Evolutionary conservation across 2,329 filamentous ascomycete genomes (phyloP), one percentile per base, ranked within the genome.

Genomic region (Mariannaea elegans): DNA sequence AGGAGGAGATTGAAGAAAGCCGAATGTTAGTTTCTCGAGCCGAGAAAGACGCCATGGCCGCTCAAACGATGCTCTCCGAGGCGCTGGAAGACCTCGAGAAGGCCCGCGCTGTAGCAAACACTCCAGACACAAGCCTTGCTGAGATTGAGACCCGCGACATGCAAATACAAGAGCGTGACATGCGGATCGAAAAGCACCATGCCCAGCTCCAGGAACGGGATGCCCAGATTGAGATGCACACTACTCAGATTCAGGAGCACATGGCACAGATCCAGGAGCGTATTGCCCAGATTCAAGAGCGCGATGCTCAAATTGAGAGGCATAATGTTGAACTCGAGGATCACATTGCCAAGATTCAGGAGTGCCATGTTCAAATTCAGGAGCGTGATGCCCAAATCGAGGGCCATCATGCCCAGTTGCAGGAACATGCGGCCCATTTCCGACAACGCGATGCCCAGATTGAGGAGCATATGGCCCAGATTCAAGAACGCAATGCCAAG

Each of bases 1-100:
- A 82, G 52, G 82, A 84, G 14, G 84, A 89, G 65, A 72, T 91
- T 7, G 81, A 86, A 32, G 77, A 79, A 56, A 74, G 72, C 38
- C 76, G 71, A 53, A 31, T 72, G 18, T 71, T 76, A 7, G 58
- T 80, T 13, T 71, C 73, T 62, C 73, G 71, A 27, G 76, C 76
- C 6, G 78, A 80, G 55, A 73, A 73, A 58, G 76, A 80, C 23
- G 73, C 72, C 36, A 71, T 67, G 59, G 72, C 73, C 13, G 74
- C 78, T 2, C 82, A 84, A 58, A 74, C 75, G n/a, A 79, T 85
- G 75, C 78, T 87, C 7, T 77, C 80, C 0, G 75, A 80, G 38
- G 77, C 80, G 1, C 72, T 84, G 14, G 71, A 78, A 50, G 81
- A 87, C 52, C 77, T 85, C 8, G 81, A 84, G 63, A 64, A 72